These are phyloP conservation scores for Allium sativum DNA, from an alignment of 106 monocot species.

Conservation along the genomic window DNA sequence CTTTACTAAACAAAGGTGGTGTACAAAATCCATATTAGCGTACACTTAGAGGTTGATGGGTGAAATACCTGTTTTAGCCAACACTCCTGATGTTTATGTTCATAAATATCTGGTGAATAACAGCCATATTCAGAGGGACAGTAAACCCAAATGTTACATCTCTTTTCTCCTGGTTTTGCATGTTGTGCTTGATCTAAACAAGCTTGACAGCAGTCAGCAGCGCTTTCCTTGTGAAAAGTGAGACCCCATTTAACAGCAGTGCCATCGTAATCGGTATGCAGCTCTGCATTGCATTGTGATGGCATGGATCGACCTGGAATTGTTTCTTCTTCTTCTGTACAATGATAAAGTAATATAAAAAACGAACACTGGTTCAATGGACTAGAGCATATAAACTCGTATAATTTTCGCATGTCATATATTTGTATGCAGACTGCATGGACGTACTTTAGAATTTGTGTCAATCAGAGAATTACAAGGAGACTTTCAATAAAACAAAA, in stretches of 20 bases:
- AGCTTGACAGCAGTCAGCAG: slow-evolving; percentile 75
- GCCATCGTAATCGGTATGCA: slow-evolving; percentile 67
- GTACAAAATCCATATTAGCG: not conserved
- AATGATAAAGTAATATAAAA: not conserved
- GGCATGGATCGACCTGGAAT: slow-evolving; percentile 44
- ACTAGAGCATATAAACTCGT: too few species aligned
- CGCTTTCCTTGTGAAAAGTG: slow-evolving; percentile 63
- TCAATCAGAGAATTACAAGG: too few species aligned
- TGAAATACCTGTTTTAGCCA: slow-evolving; percentile 63
- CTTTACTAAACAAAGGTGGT: too few species aligned
- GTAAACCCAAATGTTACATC: slow-evolving; percentile 77
- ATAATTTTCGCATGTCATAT: too few species aligned
- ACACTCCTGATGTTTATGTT: slow-evolving; percentile 81
- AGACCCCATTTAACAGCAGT: slow-evolving; percentile 70
- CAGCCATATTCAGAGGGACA: slow-evolving; percentile 66
- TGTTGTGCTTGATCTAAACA: slow-evolving; percentile 58
- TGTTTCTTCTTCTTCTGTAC: slow-evolving; percentile 34
- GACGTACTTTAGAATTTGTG: too few species aligned
- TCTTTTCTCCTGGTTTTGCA: slow-evolving; percentile 45
- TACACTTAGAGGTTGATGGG: not conserved
- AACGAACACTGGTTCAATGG: too few species aligned
- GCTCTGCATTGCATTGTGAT: slow-evolving; percentile 55
- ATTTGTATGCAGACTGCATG: too few species aligned
- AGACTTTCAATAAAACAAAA: too few species aligned
- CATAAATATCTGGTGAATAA: slow-evolving; percentile 63